Conservation (phyloP, 2,329 filamentous ascomycete species). For the Phoma sp. region DNA sequence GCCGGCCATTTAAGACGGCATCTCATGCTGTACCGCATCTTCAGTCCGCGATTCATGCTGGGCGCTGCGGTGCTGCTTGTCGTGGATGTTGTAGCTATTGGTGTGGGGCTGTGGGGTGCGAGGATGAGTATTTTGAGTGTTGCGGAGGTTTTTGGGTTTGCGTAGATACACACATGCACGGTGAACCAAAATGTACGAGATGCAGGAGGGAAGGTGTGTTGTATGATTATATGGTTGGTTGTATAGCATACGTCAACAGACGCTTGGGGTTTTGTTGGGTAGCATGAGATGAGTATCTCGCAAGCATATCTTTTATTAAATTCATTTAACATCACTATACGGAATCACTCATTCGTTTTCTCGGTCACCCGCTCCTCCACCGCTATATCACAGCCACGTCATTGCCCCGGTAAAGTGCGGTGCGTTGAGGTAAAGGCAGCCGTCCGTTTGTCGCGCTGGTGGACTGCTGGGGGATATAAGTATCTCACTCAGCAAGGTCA, state of each 20-base stretch:
- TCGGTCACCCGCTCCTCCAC: background rate
- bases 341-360: too few relatives aligned
- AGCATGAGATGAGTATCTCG: background rate
- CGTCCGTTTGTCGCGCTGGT: too few relatives aligned
- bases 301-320: background rate
- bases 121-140: conserved; percentile 80
- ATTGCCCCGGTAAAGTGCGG: background rate
- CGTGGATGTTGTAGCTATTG: conserved; percentile 76
- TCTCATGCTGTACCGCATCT: conserved; percentile 96
- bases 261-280: background rate
- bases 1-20: conserved; percentile 87
- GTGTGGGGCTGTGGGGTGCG: conserved; percentile 76
- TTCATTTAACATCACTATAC: too few relatives aligned
- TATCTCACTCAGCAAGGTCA: background rate
- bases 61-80: conserved; percentile 74
- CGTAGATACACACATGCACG: too few relatives aligned
- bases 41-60: conserved; percentile 89
- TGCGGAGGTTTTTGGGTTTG: conserved; percentile 81
- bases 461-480: too few relatives aligned
- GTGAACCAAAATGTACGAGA: too few relatives aligned
- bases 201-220: background rate
- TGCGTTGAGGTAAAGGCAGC: conserved; percentile 3
- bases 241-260: background rate
- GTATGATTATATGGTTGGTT: background rate
- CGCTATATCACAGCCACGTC: background rate